These are phyloP conservation scores for Termitomyces sp. DNA, from an alignment of 768 basidiomycete genomes.

Conservation along the genomic window DNA sequence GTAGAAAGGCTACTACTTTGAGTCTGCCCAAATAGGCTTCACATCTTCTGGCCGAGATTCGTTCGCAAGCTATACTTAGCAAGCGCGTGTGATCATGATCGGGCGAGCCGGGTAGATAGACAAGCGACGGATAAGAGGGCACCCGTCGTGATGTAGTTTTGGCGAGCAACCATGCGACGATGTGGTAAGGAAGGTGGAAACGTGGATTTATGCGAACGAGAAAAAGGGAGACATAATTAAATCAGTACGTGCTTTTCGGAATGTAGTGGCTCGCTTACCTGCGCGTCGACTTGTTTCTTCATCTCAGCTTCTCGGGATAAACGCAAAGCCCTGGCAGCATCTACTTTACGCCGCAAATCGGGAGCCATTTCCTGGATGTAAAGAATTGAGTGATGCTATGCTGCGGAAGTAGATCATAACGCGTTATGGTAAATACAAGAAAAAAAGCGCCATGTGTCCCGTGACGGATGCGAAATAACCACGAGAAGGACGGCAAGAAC, in stretches of 20 bases:
- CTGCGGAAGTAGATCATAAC: neutral
- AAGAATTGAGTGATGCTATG: slow-evolving; percentile 5
- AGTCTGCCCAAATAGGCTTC: slow-evolving; percentile 41
- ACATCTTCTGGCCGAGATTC: slow-evolving; percentile 28
- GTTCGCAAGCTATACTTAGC: slow-evolving; percentile 18
- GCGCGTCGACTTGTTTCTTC: slow-evolving; percentile 44
- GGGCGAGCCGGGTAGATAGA: neutral
- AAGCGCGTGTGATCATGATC: neutral
- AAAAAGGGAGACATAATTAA: neutral
- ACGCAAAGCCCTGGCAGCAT: slow-evolving; percentile 49
- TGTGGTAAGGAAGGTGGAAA: neutral
- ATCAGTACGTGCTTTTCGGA: slow-evolving; percentile 3
- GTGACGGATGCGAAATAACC: slow-evolving; percentile 9
- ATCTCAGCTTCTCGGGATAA: slow-evolving; percentile 48
- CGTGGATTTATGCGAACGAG: neutral
- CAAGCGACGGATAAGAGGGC: slow-evolving; percentile 1
- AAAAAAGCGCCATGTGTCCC: slow-evolving; percentile 7
- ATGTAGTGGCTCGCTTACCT: slow-evolving; percentile 32
- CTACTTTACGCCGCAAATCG: slow-evolving; percentile 58
- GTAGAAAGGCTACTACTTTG: slow-evolving; percentile 17
- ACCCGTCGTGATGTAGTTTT: slow-evolving; percentile 1
- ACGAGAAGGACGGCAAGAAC: slow-evolving; percentile 7
- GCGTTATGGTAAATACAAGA: slow-evolving; percentile 2
- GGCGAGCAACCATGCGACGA: neutral
- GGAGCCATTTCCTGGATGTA: slow-evolving; percentile 53